Evolutionary conservation across 1,284 basidiomycete genomes (phyloP).

Genomic region (Boletus calvinii): DNA sequence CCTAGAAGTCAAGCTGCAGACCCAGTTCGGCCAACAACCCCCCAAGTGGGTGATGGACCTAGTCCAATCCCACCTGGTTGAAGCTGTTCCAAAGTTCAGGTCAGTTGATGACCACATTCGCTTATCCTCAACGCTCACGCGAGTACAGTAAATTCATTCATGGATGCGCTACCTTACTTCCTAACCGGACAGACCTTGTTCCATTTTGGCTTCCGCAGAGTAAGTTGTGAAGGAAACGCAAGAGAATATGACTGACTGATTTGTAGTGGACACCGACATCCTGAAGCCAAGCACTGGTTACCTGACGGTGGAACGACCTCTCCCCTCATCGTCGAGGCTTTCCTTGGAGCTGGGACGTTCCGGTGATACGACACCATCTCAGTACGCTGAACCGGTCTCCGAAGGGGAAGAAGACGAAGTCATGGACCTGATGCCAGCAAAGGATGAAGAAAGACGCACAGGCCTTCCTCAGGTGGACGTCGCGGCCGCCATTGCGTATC

Average conservation of each 20-base stretch:
- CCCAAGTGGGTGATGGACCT: conserved; percentile 96
- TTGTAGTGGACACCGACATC: conserved; percentile 87
- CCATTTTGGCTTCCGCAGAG: conserved; percentile 99
- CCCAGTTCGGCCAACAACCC: conserved; percentile 94
- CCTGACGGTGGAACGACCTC: conserved; percentile 76
- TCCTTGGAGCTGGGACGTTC: conserved; percentile 45
- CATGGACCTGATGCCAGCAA: conserved; percentile 64
- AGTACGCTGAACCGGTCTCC: conserved; percentile 83
- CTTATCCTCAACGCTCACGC: conserved; percentile 16
- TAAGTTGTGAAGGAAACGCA: conserved; percentile 38
- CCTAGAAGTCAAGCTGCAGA: conserved; percentile 96
- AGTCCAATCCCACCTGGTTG: conserved; percentile 91
- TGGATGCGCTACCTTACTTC: conserved; percentile 91
- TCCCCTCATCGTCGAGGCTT: conserved; percentile 43
- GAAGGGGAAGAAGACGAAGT: conserved; percentile 89
- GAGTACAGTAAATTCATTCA: conserved; percentile 86
- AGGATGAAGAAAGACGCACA: conserved; percentile 77
- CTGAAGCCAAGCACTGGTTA: conserved; percentile 83
- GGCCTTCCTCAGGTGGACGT: conserved; percentile 71
- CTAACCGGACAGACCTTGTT: conserved; percentile 94
- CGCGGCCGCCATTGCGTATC: conserved; percentile 78
- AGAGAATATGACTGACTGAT: conserved; percentile 1
- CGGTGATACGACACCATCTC: conserved; percentile 52
- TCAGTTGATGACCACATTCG: conserved; percentile 27
- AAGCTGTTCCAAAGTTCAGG: conserved; percentile 91